Base-by-base conservation (phyloP, 1,284 basidiomycete genomes). In the Afroboletus lepidellus region DNA sequence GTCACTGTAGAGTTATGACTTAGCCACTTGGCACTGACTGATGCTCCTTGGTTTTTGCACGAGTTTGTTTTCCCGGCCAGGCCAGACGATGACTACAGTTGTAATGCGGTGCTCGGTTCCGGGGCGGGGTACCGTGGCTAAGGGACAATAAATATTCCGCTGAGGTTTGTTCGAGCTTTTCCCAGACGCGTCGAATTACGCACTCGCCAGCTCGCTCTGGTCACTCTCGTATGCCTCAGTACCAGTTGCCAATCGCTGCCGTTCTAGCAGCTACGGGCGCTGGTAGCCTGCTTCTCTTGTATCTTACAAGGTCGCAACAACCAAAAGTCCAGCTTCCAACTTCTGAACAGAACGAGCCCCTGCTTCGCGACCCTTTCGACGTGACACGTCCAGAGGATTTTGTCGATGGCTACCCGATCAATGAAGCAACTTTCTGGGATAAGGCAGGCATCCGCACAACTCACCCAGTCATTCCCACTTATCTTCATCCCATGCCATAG, bases 341-440 rank as follows among this genome's bases (percentile, higher is more conserved):
- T 5, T 68, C 75, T 13, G 72, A 73, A 36, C 69, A 65, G 13
- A 63, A 66, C 18, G 72, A 73, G 53, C 57, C 56, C 0, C 67
- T 72, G 3, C 57, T 63, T 46, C 71, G 64, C 27, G 92, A 94
- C 65, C 84, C 90, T 3, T 94, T 93, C 66, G 83, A 93, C 59
- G 81, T 94, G 32, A 80, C 83, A 25, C 84, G 73, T 38, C 80
- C 85, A 3, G 82, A 85, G 60, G 87, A 93, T 62, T 63, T 82
- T 30, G 61, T 84, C 13, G 87, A 94, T 62, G 92, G 92, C 2
- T 81, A 82, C 49, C 87, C 90, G 11, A 77, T 94, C 41, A 74
- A 90, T 20, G 84, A 81, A 46, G 79, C 79, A 12, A 71, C 60
- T 15, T 94, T 95, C 64, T 94, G 92, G 90, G 61, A 63, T 15